Base-by-base conservation (phyloP, 176 grass and related monocot genomes). In the Bothriochloa decipiens region DNA sequence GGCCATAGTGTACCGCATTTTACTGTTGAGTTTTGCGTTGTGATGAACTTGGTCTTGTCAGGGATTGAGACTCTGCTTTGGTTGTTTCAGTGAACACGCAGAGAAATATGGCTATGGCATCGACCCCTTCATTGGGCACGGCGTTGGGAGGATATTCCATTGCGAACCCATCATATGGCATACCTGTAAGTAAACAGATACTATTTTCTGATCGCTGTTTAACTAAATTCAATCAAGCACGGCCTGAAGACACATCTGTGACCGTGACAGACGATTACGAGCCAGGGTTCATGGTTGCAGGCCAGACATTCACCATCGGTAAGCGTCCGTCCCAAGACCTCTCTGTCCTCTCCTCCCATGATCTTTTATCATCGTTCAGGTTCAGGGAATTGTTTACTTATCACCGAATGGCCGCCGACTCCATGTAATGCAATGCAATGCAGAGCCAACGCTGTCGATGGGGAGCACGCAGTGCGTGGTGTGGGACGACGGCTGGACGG, bases 261-360 rank as follows among this genome's bases (percentile, higher is more conserved):
- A 26, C 7, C 0, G 2, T 70, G 14, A 33, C 74, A 98, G 96
- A 87, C 68, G 91, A 98, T 79, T 70, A 94, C 37, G 88, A 80
- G 60, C 86, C 89, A 6, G 96, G 96, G 2, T 75, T 80, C 69
- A 98, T 98, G 96, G 91, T 95, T 10, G 91, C 91, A 86, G 91
- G 87, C 58, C 93, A 98, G 91, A 98, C 96, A 67, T 98, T 98
- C 85, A 98, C 93, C 72, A 91, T 95, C 9, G 93, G 93, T 98
- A 88, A 6, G 28, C 9, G 4, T 10, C 47, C 0, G 5, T 40
- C 63, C 25, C 15, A 11, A 58, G 52, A n/a, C 20, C 53, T 9
- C 53, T 57, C 17, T 55, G 17, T 22, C 49, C 4, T 18, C 1
- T 49, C 18, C 17, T 20, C 18, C 52, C 52, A 8, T 57, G 55